Conservation (phyloP, 805 yeast genomes). For the Saccharomycopsis babjevae region DNA sequence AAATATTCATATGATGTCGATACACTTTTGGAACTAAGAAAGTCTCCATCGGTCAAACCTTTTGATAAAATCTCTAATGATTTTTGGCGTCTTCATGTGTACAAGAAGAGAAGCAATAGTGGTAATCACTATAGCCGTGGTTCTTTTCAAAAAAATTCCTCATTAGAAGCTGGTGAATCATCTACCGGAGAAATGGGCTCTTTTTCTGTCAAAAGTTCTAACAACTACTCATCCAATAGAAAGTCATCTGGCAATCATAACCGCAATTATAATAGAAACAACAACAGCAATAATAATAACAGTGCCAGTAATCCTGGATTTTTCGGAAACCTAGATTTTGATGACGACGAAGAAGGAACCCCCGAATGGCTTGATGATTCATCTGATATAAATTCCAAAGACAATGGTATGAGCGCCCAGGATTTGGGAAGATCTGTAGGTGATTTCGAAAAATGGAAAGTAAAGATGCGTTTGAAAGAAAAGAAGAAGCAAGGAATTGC, state of each 20-base stretch:
- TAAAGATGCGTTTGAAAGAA: slow-evolving; percentile 42
- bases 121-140: not conserved
- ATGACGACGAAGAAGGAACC: slow-evolving; percentile 25
- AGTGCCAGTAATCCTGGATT: slow-evolving; percentile 12
- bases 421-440: slow-evolving; percentile 43
- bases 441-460: slow-evolving; percentile 53
- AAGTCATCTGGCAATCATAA: slow-evolving; percentile 5
- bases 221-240: not conserved
- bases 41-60: not conserved
- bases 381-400: slow-evolving; percentile 25
- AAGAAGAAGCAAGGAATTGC: slow-evolving; percentile 35
- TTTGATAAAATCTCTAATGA: slow-evolving; percentile 6
- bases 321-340: slow-evolving; percentile 14
- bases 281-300: slow-evolving; percentile 10
- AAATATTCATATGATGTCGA: slow-evolving; percentile 11
- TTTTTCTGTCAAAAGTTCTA: slow-evolving; percentile 8
- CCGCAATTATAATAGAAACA: slow-evolving; percentile 12
- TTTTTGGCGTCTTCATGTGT: slow-evolving; percentile 10
- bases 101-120: slow-evolving; percentile 4
- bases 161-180: not conserved
- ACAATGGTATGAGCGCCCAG: slow-evolving; percentile 23
- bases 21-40: slow-evolving; percentile 6
- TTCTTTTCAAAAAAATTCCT: not conserved
- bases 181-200: slow-evolving; percentile 19
- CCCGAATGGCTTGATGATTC: slow-evolving; percentile 27